Conservation (phyloP, 1,139 yeast genomes). For the Blastobotrys malaysiensis region DNA sequence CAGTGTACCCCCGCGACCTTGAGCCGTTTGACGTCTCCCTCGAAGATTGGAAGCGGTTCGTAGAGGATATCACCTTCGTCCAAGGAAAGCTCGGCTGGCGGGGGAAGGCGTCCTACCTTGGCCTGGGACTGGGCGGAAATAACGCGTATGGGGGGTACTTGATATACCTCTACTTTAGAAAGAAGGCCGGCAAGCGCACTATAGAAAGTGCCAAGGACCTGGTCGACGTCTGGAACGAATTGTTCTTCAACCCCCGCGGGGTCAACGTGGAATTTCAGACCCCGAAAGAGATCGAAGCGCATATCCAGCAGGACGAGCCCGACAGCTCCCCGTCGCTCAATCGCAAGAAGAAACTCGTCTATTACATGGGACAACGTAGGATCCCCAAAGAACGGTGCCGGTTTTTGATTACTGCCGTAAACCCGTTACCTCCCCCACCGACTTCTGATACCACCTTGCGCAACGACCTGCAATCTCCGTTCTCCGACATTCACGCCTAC, state of each 20-base stretch:
- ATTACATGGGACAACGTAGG: neutral
- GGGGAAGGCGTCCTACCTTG: neutral
- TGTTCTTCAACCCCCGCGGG: constrained; percentile 9
- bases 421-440: neutral
- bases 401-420: neutral
- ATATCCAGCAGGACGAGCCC: neutral
- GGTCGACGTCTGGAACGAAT: constrained; percentile 10
- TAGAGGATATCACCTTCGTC: constrained; percentile 7
- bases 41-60: constrained; percentile 10
- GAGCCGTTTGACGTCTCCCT: neutral
- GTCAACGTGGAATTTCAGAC: constrained; percentile 8
- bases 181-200: constrained; percentile 3
- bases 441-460: too few species aligned
- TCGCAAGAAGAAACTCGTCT: neutral
- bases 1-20: neutral
- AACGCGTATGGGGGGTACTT: neutral
- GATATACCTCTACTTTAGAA: neutral
- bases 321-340: neutral
- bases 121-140: constrained; percentile 4
- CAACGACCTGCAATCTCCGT: neutral
- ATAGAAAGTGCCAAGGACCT: constrained; percentile 1
- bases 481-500: neutral
- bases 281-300: constrained; percentile 7
- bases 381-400: neutral
- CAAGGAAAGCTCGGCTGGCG: neutral